Base-by-base conservation (phyloP, 768 basidiomycete genomes). In the Ramaria sp. region DNA sequence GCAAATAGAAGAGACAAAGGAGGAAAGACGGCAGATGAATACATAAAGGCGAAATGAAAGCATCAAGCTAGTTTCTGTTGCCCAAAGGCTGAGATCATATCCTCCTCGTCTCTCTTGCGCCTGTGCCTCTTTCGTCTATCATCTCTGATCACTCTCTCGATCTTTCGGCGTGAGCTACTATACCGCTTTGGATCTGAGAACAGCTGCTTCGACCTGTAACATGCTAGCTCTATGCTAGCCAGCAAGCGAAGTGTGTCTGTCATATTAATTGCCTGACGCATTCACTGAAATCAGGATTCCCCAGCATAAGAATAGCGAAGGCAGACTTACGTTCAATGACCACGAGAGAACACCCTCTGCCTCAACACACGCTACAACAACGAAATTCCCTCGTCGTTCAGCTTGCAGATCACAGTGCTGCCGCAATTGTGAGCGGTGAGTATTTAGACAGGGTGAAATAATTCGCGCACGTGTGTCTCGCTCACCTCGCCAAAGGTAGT, bases 301-400 rank as follows among this genome's bases (percentile, higher is more conserved):
- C 34, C 54, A 53, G 48, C 31, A 49, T 43, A n/a, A 43, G 2
- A 43, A 13, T 19, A 56, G n/a, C 45, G 24, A 38, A 43, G 5
- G 66, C 82, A 56, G 7, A 31, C 48, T 12, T 63, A 88, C 88
- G 64, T 91, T 90, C 59, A 91, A 67, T 31, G 89, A 91, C 88
- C 88, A 91, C 13, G 89, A 91, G 33, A 91, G 73, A 41, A 91
- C 88, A 42, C 78, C 80, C 37, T 49, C 43, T 41, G 75, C 66
- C 58, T 91, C 86, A 20, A 91, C 81, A 55, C 84, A 86, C 43
- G 86, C 84, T 54, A 91, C 79, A 27, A 91, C 87, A 20, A 91
- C 83, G 65, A 91, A 91, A 67, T 90, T 91, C 53, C 89, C 89
- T 61, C 89, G 79, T 70, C 87, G 88, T 70, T 91, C 89, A 17